Evolutionary conservation across 192 early-diverging fungal genomes (phyloP), one percentile per base, ranked within the genome.

Genomic region (Thamnidium elegans): DNA sequence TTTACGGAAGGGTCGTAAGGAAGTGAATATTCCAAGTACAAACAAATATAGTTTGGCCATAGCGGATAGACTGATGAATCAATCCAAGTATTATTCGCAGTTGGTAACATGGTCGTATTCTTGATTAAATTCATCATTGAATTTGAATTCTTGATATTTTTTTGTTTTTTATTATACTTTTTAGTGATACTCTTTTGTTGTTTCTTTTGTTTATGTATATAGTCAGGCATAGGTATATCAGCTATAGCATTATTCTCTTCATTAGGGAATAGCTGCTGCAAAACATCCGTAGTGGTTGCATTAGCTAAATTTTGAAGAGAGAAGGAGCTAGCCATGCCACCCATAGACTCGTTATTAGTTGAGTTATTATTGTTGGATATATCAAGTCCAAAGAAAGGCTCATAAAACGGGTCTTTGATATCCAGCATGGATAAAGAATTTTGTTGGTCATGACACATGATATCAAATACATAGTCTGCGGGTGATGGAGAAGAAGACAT

Each of bases 11-110:
- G 66, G 36, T 70, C 59, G 39, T 69, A 71, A 6, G 69, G 55
- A 45, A 53, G 50, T 5, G 74, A 45, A n/a, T 68, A 76, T 48
- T 76, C 74, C 36, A 76, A 55, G 50, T 66, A 71, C 7, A 76
- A 39, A 11, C 74, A 76, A 14, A 76, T 21, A 55, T 76, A 76
- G 53, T 71, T 76, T 19, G 74, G 74, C 74, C 74, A 76, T 34
- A 76, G 13, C n/a, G 74, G 65, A 17, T 45, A 43, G 31, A 48
- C 26, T 31, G 54, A 42, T 26, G 36, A 60, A 50, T 34, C 9
- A 55, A 30, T 48, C 0, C 46, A 59, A 59, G 39, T 17, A 23
- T 30, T 15, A 45, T 59, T 44, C 14, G 61, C 1, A 54, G 36
- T 39, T 46, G 19, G 30, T 4, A 31, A 46, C 54, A 58, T 54